These are phyloP conservation scores for Trichomonascaceae sp. DNA, from an alignment of 1,139 yeast genomes.

Conservation along the genomic window DNA sequence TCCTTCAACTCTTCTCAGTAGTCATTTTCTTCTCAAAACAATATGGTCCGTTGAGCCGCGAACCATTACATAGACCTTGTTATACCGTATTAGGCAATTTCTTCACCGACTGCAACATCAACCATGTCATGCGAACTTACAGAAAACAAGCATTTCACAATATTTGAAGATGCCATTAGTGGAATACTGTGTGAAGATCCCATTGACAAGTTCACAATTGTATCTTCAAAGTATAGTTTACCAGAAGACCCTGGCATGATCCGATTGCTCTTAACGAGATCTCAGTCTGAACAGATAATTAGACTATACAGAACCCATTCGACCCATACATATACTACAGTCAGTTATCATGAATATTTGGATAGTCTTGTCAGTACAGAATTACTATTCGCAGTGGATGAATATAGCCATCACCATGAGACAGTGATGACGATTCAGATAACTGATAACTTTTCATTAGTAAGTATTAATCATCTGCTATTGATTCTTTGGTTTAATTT, in stretches of 20 bases:
- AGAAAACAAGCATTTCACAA: not conserved
- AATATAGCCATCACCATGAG: conserved; percentile 3
- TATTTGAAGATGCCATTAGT: not conserved
- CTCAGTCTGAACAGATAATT: not conserved
- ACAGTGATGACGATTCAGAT: not conserved
- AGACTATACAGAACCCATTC: not conserved
- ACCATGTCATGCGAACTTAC: not conserved
- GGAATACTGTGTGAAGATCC: not conserved
- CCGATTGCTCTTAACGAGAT: not conserved
- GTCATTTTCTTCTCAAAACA: not conserved
- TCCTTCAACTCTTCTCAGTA: not conserved
- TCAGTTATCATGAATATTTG: not conserved
- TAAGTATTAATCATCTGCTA: not conserved
- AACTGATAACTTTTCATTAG: not conserved
- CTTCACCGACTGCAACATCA: not conserved
- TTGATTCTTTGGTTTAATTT: not conserved
- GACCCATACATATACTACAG: not conserved
- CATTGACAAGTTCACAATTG: not conserved
- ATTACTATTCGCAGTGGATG: not conserved
- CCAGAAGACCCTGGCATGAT: not conserved
- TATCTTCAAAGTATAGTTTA: not conserved
- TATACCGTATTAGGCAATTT: not conserved
- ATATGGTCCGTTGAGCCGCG: not conserved
- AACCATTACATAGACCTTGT: not conserved
- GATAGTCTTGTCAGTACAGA: not conserved